Evolutionary conservation across 2,329 filamentous ascomycete species (phyloP).

Genomic region (Cladosporium cucumerinum): DNA sequence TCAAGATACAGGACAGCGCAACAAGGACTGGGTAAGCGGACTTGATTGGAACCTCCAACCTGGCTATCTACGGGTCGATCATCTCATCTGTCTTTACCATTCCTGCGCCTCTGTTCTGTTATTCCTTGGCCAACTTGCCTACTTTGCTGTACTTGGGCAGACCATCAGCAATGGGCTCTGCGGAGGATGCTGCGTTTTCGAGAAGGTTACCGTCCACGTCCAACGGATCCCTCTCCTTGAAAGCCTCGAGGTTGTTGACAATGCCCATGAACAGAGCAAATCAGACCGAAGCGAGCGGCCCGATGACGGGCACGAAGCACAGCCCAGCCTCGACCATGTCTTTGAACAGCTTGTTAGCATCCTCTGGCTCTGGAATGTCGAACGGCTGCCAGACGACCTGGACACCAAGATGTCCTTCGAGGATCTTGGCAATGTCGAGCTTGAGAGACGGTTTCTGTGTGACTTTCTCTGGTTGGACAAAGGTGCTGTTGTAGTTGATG

Average conservation of each 20-base stretch:
- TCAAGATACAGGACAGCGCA: not conserved
- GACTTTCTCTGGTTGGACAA: not conserved
- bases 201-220: not conserved
- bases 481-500: not conserved
- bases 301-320: not conserved
- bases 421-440: not conserved
- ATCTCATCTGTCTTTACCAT: no score
- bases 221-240: not conserved
- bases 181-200: not conserved
- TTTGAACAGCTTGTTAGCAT: not conserved
- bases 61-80: not conserved
- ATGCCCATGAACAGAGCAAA: not conserved
- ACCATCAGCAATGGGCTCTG: not conserved
- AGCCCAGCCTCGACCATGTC: not conserved
- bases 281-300: not conserved
- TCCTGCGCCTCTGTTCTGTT: not conserved
- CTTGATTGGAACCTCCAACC: not conserved
- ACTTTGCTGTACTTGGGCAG: not conserved
- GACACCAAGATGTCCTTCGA: not conserved
- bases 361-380: not conserved
- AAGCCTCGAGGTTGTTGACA: not conserved
- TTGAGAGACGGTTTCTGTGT: not conserved
- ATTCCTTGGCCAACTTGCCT: not conserved
- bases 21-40: not conserved
- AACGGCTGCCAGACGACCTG: not conserved